Percentiles rank a stretch among this genome's conserved stretches.
Conservation (phyloP, 139 green algal species). For the Micractinium sp. region DNA sequence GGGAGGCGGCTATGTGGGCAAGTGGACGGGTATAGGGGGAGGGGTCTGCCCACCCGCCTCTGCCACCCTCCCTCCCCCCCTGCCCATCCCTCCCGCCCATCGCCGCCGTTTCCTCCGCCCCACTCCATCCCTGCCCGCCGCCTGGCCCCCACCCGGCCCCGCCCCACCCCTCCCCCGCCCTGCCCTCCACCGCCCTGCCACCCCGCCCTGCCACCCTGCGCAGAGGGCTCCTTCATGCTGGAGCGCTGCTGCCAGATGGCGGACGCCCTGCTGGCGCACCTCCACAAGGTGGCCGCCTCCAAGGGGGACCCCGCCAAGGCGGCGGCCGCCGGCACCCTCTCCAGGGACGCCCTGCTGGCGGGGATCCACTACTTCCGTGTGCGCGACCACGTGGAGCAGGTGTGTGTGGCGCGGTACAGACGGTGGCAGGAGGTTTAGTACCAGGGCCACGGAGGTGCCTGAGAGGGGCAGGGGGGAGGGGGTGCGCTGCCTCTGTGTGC, state of each 20-base stretch:
- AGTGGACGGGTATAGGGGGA: not conserved
- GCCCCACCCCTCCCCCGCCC: not conserved
- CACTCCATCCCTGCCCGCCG: too few species aligned
- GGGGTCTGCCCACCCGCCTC: too few species aligned
- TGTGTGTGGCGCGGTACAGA: not conserved
- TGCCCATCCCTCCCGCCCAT: not conserved
- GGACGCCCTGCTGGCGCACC: constrained; percentile 53
- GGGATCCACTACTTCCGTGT: constrained; percentile 83
- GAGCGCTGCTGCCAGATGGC: constrained; percentile 86
- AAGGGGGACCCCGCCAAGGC: constrained; percentile 21
- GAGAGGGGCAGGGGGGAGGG: too few species aligned
- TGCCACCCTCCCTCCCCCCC: not conserved
- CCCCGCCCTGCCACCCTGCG: not conserved
- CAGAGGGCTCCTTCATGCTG: constrained; percentile 89
- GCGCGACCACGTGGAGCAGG: constrained; percentile 77
- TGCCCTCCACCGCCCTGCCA: not conserved
- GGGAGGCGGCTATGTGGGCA: not conserved
- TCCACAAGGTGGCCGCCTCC: constrained; percentile 41
- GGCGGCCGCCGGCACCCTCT: constrained; percentile 46
- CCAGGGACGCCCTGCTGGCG: constrained; percentile 62
- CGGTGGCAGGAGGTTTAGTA: not conserved
- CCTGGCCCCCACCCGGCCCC: too few species aligned
- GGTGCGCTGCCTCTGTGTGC: too few species aligned
- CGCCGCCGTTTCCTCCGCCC: too few species aligned
- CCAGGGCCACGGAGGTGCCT: not conserved